Base-by-base conservation (phyloP, 768 basidiomycete species). In the Basidioascus undulatus region DNA sequence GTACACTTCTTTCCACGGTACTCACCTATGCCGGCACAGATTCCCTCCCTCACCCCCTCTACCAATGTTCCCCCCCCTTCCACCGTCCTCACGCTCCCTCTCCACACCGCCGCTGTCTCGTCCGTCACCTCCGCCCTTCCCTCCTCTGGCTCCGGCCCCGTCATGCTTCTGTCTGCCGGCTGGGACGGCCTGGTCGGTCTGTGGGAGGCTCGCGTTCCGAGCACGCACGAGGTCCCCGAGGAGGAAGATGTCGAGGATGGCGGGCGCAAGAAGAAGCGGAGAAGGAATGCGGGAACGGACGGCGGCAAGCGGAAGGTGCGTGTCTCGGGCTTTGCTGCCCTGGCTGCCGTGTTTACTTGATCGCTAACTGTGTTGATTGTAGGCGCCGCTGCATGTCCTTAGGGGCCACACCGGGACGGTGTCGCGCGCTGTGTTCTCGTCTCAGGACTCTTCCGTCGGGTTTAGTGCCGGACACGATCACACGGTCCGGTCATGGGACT, bases 181-280 rank as follows among this genome's bases (percentile, higher is more conserved):
- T 87, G 84, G 83, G 87, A 98, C 51, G 65, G 69, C 8, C 63
- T 84, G 13, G 65, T 96, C 42, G 81, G 83, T 3, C 50, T 86
- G 5, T 96, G 75, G 76, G 71, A 75, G 45, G 72, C 72, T 4
- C 51, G 54, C 1, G 62, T 77, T 26, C 74, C 81, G 0, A 49
- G 57, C 0, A 49, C 59, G 3, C 77, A 86, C 50, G 76, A 87
- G 48, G 65, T 79, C 0, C 51, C 59, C 0, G 55, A 60, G 18
- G 67, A 66, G n/a, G 55, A 53, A 4, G 45, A 42, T 36, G 58
- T 28, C 56, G 63, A 42, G 5, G 61, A 63, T n/a, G 58, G 61
- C 6, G 53, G 34, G 62, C 28, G 64, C n/a, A 61, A 66, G 40
- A 80, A 76, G 56, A 73, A 83, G 53, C 62, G 77, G 33, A 60